Evolutionary conservation across 2,329 filamentous ascomycete species (phyloP), one percentile per base, ranked within the genome.

Genomic region (Phialophora chinensis): DNA sequence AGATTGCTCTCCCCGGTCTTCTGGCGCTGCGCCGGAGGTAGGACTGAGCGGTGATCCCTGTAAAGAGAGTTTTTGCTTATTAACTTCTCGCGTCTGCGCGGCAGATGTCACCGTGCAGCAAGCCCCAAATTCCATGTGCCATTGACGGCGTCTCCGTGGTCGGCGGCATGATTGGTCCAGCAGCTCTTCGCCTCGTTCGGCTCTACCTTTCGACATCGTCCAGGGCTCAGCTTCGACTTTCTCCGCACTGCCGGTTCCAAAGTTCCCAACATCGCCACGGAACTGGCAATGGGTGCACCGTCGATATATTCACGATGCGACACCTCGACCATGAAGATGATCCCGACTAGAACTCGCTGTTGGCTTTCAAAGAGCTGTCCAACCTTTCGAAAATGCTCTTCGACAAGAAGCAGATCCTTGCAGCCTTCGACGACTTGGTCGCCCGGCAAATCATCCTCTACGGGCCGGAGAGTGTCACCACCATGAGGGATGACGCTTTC

Each of bases 1-100:
- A 62, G 52, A 31, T 62, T 17, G 50, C 60, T 6, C 33, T 62
- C 33, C 60, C 60, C 6, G 60, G 60, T 23, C 50, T 62, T 7
- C 35, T 42, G 14, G 60, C 60, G 10, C 35, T 62, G 35, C 60
- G 60, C 14, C 50, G 50, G 29, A 5, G 38, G 23, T 10, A 12
- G 6, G 27, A 6, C 7, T 53, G 20, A 60, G n/a, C 49, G 20
- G 8, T n/a, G 25, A 52, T 12, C 25, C 5, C n/a, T 17, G 49
- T 25, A n/a, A 4, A 27, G n/a, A 14, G 49, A 52, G 25, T 52
- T 20, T 7, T 50, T 52, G 49, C 14, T 44, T 44, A 8, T 44
- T 7, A 6, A 44, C 14, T 44, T 44, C 5, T n/a, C 17, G 38
- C 17, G 38, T 6, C 14, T 44, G 38, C 38, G 38, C 38, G 17